Base-by-base conservation (phyloP, 805 yeast species). In the Pichia ethanolica region DNA sequence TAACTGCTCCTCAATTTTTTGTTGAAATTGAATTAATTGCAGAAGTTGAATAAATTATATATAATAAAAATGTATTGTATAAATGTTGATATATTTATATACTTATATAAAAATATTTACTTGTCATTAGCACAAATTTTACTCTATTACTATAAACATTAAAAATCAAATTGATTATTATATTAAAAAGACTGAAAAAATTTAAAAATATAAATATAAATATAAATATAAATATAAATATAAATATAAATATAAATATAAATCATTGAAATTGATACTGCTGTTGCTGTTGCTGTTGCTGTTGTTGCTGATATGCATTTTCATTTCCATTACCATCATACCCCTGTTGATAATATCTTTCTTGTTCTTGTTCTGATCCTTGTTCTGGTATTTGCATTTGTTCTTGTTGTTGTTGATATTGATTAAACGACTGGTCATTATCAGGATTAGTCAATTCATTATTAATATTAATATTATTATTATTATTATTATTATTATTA, bases 11-110 rank as follows among this genome's bases (percentile, higher is more conserved):
- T 9, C 56, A 65, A 25, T 53, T 76, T 43, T 69, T 72, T 49
- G 77, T 78, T 47, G 83, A 78, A 58, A 59, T 77, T 48, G 82
- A 77, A 55, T 69, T 71, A 41, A 62, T 76, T 54, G 64, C 64
- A 8, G 62, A 59, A 48, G 41, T 51, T 35, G 56, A 56, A 20
- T 47, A 46, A 32, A 25, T 20, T 20, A 20, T n/a, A 10, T 5
- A 11, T 14, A 7, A 44, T n/a, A 20, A 20, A 20, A 3, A 2
- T 20, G 3, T 34, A 11, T 34, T 11, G 6, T 34, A 7, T 33
- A 33, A 33, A 4, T 10, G 5, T 12, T 33, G 5, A 7, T 35
- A 10, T 35, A 10, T 35, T 14, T 36, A 30, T 30, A 30, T 30
- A 30, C 3, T 30, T 9, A 20, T 20, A 20, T 20, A 20, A 20